phyloP scores from a whole-genome alignment of 73 alveolate genomes.

The Paramecium octaurelia region DNA sequence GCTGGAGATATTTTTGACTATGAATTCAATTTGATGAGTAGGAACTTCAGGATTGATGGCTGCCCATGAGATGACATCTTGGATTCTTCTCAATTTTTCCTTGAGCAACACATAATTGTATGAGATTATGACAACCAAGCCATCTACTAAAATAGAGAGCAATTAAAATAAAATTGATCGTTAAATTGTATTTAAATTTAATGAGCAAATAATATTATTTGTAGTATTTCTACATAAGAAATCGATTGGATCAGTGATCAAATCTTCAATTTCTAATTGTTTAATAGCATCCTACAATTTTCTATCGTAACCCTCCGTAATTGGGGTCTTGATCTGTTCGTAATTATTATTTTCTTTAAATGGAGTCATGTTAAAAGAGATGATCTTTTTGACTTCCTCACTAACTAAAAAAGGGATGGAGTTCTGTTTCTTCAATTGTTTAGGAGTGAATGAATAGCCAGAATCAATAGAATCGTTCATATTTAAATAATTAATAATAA shows the following conservation, averaged over 20 bases:
- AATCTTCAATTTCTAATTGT: slow-evolving; percentile 5
- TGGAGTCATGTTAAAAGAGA: slow-evolving; percentile 33
- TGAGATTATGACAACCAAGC: slow-evolving; percentile 16
- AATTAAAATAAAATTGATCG: slow-evolving; percentile 61
- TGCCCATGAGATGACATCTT: slow-evolving; percentile 44
- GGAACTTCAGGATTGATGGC: slow-evolving; percentile 37
- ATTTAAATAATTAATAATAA: background rate
- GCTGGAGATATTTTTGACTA: background rate
- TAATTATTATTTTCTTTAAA: background rate
- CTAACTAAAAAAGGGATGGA: background rate
- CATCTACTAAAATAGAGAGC: slow-evolving; percentile 2
- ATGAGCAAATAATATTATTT: background rate
- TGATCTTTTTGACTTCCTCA: slow-evolving; percentile 26
- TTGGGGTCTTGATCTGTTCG: background rate
- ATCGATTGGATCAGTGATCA: background rate
- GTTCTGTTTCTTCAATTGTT: background rate
- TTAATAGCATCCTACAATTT: slow-evolving; percentile 4
- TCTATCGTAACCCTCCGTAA: background rate
- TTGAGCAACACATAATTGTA: background rate
- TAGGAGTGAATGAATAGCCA: slow-evolving; percentile 13
- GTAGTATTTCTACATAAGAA: background rate
- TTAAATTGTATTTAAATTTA: slow-evolving; percentile 24
- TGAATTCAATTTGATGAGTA: background rate
- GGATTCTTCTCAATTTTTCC: slow-evolving; percentile 1
- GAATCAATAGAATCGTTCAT: slow-evolving; percentile 18